Percentiles rank a stretch among this genome's conserved stretches.
Evolutionary conservation across 2,329 filamentous ascomycete species (phyloP).

Genomic region (Capronia americana): DNA sequence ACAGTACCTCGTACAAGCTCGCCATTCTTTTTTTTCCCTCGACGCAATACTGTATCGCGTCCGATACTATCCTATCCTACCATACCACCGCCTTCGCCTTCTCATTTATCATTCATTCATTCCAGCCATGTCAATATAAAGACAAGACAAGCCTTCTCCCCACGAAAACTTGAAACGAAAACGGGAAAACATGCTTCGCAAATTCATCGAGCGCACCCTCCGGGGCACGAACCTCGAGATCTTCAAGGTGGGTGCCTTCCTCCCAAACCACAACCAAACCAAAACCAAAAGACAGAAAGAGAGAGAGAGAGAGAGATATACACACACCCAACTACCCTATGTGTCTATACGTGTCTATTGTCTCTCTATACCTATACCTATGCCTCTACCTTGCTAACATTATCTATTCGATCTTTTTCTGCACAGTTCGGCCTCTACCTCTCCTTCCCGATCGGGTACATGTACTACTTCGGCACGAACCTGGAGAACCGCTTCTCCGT

Average conservation of each 20-base stretch:
- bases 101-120: no score
- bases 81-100: neutral
- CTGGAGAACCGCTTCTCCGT: conserved; percentile 90
- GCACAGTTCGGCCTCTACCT: conserved; percentile 99
- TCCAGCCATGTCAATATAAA: neutral
- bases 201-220: conserved; percentile 60
- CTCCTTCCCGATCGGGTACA: conserved; percentile 97
- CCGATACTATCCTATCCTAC: neutral
- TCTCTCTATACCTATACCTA: neutral
- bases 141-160: no score
- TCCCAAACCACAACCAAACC: neutral
- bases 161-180: no score
- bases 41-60: no score
- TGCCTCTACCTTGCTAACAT: no score
- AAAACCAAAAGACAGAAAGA: no score
- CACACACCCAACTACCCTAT: conserved; percentile 1
- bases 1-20: neutral
- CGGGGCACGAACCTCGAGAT: conserved; percentile 90
- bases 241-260: conserved; percentile 74
- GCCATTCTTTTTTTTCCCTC: neutral
- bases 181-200: conserved; percentile 45
- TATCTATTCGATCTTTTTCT: no score
- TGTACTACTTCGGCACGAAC: conserved; percentile 99
- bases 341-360: no score
- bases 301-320: no score